Conservation (phyloP, 192 early-diverging fungal species). For the Entophlyctis helioformis region DNA sequence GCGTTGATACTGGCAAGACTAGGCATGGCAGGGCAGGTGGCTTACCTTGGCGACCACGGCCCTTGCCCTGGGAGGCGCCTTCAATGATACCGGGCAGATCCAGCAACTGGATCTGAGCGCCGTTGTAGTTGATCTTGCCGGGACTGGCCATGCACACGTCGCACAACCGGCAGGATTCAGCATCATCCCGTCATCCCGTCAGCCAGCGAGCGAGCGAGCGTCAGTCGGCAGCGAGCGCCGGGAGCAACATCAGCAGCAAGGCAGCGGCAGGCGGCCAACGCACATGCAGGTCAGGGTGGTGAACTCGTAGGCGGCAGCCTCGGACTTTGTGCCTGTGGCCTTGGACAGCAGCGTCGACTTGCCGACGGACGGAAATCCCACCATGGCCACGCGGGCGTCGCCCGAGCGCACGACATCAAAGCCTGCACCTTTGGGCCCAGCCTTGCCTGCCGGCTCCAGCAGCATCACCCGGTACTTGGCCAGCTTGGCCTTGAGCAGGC, state of each 20-base stretch:
- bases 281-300: constrained; percentile 87
- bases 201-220: no score
- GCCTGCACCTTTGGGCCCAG: constrained; percentile 56
- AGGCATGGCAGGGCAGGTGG: no score
- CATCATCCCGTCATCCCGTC: neutral
- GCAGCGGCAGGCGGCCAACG: constrained; percentile 1
- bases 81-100: constrained; percentile 99
- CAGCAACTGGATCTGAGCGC: constrained; percentile 91
- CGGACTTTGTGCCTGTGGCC: constrained; percentile 83
- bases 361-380: constrained; percentile 96
- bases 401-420: constrained; percentile 98
- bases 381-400: constrained; percentile 87
- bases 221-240: no score
- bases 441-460: constrained; percentile 28
- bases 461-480: constrained; percentile 38
- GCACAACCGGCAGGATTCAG: neutral
- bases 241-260: no score
- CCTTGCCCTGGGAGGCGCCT: constrained; percentile 94
- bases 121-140: constrained; percentile 89
- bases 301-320: constrained; percentile 71
- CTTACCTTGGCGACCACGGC: constrained; percentile 76
- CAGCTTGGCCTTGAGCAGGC: constrained; percentile 94
- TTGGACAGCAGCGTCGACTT: constrained; percentile 94
- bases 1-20: no score
- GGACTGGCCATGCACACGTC: constrained; percentile 26